Conservation (phyloP, 345 rosid species). For the Populus tremula region DNA sequence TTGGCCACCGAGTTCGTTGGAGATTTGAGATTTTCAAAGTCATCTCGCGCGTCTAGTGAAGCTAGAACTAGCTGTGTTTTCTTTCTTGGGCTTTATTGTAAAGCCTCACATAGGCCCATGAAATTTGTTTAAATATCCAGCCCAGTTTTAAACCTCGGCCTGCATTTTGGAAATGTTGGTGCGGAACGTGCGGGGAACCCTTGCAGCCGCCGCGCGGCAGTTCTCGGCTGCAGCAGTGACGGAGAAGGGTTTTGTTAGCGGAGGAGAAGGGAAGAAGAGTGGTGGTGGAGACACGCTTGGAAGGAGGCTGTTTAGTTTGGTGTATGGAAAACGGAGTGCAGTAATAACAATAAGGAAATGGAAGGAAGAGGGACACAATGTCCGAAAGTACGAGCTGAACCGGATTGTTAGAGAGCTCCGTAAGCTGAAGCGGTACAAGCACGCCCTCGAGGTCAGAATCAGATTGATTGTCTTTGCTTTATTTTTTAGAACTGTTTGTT, state of each 20-base stretch:
- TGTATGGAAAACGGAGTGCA: constrained; percentile 77
- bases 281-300: constrained; percentile 60
- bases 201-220: constrained; percentile 37
- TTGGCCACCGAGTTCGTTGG: not conserved
- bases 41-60: not conserved
- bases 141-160: not conserved
- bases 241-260: constrained; percentile 14
- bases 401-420: constrained; percentile 85
- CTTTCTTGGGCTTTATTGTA: not conserved
- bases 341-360: constrained; percentile 61
- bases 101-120: not conserved
- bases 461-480: not conserved
- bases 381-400: constrained; percentile 73
- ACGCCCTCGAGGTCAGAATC: constrained; percentile 71
- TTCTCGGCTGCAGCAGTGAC: constrained; percentile 41
- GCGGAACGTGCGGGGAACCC: constrained; percentile 34
- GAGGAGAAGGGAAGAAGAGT: constrained; percentile 10
- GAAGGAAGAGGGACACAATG: constrained; percentile 70
- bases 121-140: not conserved
- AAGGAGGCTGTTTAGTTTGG: constrained; percentile 62
- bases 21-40: not conserved
- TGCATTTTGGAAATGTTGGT: constrained; percentile 24
- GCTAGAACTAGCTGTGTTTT: not conserved
- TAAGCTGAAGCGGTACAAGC: constrained; percentile 77
- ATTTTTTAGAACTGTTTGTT: not conserved